Evolutionary conservation across 2,329 filamentous ascomycete species (phyloP).

Genomic region (Pseudogymnoascus sp.): DNA sequence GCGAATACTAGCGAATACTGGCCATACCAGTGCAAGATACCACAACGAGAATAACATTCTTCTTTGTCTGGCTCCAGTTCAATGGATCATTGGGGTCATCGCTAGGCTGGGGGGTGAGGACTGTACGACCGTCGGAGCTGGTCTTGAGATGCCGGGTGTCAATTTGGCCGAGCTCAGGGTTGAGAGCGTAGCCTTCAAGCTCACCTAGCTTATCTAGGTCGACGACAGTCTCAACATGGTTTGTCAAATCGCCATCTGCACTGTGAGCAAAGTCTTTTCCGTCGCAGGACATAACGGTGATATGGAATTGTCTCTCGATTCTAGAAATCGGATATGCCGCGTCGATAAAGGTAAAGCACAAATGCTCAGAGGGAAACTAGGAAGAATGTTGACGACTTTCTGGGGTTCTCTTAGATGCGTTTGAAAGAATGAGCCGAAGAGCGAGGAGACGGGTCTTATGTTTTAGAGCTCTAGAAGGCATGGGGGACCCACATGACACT

Average conservation of each 20-base stretch:
- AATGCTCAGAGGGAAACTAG: not conserved
- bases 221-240: not conserved
- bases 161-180: not conserved
- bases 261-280: not conserved
- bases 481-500: not conserved
- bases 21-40: slow-evolving; percentile 28
- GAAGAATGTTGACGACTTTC: not conserved
- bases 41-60: slow-evolving; percentile 41
- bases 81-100: slow-evolving; percentile 40
- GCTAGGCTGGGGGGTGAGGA: slow-evolving; percentile 32
- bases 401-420: not conserved
- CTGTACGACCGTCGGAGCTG: slow-evolving; percentile 39
- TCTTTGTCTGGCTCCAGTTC: slow-evolving; percentile 37
- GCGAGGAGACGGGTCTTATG: not conserved
- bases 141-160: slow-evolving; percentile 40
- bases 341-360: not conserved
- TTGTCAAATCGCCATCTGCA: not conserved
- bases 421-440: not conserved
- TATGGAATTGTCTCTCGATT: not conserved
- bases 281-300: not conserved
- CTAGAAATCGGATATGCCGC: not conserved
- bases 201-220: slow-evolving; percentile 12
- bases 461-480: not conserved
- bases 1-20: not conserved
- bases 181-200: slow-evolving; percentile 10